These are phyloP conservation scores for Trichophyton verrucosum DNA, from an alignment of 2,329 filamentous ascomycete species.

Conservation along the genomic window DNA sequence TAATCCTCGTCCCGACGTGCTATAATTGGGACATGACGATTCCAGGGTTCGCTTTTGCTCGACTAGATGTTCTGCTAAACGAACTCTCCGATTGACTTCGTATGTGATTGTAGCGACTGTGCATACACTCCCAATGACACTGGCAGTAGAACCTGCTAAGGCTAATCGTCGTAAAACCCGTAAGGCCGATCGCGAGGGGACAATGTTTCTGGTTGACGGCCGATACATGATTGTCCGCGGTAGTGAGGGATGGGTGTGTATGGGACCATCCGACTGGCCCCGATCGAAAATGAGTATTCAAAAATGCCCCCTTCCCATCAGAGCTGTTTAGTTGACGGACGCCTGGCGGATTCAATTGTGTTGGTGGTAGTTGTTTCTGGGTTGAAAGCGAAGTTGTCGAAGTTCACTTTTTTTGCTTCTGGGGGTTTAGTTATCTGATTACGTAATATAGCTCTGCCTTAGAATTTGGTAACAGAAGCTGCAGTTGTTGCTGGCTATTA, in stretches of 20 bases:
- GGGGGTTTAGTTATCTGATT: background rate
- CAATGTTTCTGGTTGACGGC: constrained; percentile 24
- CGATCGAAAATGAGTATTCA: background rate
- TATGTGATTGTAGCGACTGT: constrained; percentile 31
- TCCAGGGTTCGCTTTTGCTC: constrained; percentile 34
- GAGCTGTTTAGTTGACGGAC: background rate
- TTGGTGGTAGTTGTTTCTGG: background rate
- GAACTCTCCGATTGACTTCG: constrained; percentile 31
- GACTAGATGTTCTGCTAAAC: constrained; percentile 31
- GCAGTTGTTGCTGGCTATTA: too few relatives aligned
- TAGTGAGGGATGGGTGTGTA: background rate
- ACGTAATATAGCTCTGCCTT: background rate
- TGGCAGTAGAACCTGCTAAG: constrained; percentile 22
- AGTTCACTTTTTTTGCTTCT: background rate
- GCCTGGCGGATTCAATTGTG: background rate
- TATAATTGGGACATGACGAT: constrained; percentile 31
- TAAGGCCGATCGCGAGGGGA: constrained; percentile 35
- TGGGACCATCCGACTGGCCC: background rate
- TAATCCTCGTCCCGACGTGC: constrained; percentile 27
- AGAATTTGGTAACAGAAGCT: too few relatives aligned
- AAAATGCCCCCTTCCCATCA: background rate
- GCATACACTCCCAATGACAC: constrained; percentile 27
- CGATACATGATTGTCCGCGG: constrained; percentile 8
- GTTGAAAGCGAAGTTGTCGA: background rate
- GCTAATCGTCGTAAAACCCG: constrained; percentile 30